Conservation (phyloP, 164 flowering plant genomes). For the Kalanchoe fedtschenkoi region DNA sequence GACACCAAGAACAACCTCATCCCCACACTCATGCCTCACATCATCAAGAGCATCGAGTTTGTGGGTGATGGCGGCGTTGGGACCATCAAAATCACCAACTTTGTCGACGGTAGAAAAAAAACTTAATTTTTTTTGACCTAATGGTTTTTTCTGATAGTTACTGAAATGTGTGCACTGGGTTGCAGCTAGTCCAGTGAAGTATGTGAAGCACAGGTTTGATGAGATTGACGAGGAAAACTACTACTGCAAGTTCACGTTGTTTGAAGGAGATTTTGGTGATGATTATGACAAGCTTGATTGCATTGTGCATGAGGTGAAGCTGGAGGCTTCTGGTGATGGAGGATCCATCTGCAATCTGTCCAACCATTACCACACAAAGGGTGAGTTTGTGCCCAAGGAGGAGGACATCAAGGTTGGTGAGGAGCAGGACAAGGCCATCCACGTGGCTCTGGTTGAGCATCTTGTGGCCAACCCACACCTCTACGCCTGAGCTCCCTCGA, state of each 20-base stretch:
- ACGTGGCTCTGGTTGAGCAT: not conserved
- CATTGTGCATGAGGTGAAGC: constrained; percentile 2
- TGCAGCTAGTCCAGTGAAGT: constrained; percentile 4
- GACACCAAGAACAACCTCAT: too few relatives aligned
- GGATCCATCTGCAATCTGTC: constrained; percentile 2
- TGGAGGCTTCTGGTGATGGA: not conserved
- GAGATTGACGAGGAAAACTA: constrained; percentile 4
- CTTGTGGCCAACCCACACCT: constrained; percentile 7
- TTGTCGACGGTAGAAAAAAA: too few relatives aligned
- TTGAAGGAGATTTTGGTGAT: not conserved
- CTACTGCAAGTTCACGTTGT: constrained; percentile 4
- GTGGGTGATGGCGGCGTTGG: too few relatives aligned
- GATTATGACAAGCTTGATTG: constrained; percentile 7
- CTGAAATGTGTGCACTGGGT: not conserved
- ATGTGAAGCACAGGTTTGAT: constrained; percentile 6
- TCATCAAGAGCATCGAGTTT: too few relatives aligned
- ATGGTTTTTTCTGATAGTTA: too few relatives aligned
- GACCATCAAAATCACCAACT: too few relatives aligned
- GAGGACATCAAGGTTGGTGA: constrained; percentile 5
- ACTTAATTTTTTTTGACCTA: too few relatives aligned
- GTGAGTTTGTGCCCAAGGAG: not conserved
- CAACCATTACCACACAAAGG: constrained; percentile 4
- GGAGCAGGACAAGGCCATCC: constrained; percentile 1
- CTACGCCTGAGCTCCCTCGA: too few relatives aligned
- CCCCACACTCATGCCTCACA: too few relatives aligned